Conservation (phyloP, 495 filamentous ascomycete species). For the Podospora anserina region DNA sequence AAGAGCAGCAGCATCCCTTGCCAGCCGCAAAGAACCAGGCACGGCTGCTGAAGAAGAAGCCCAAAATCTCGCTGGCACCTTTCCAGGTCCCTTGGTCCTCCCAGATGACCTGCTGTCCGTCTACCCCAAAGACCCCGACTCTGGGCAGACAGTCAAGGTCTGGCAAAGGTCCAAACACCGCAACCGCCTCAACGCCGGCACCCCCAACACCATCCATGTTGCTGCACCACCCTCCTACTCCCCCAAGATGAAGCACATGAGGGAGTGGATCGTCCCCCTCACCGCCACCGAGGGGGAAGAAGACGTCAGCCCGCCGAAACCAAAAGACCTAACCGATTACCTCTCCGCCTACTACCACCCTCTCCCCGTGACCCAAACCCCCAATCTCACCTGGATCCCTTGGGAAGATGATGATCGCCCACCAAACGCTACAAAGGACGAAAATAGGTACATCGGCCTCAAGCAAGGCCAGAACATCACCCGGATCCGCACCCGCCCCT, state of each 20-base stretch:
- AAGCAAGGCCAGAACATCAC: slow-evolving; percentile 34
- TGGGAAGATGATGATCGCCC: slow-evolving; percentile 38
- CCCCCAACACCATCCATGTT: slow-evolving; percentile 53
- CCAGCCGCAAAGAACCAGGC: slow-evolving; percentile 25
- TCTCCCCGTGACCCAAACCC: slow-evolving; percentile 48
- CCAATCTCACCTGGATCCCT: slow-evolving; percentile 40
- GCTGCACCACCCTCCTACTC: slow-evolving; percentile 42
- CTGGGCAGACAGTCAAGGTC: slow-evolving; percentile 54
- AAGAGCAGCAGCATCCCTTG: slow-evolving; percentile 31
- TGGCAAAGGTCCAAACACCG: slow-evolving; percentile 52
- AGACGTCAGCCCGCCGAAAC: slow-evolving; percentile 14
- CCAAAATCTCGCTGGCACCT: slow-evolving; percentile 30
- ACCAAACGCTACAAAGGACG: slow-evolving; percentile 5
- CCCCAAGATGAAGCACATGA: slow-evolving; percentile 33
- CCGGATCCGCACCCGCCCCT: slow-evolving; percentile 54
- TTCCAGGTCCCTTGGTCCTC: slow-evolving; percentile 60
- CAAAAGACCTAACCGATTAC: slow-evolving; percentile 49
- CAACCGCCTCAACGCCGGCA: slow-evolving; percentile 47
- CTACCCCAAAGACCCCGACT: slow-evolving; percentile 49
- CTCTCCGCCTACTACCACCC: slow-evolving; percentile 61
- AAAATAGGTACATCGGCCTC: slow-evolving; percentile 43
- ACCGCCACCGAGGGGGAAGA: slow-evolving; percentile 1
- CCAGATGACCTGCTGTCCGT: slow-evolving; percentile 57
- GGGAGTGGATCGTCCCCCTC: slow-evolving; percentile 37
- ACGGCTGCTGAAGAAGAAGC: not conserved